Evolutionary conservation across 352 stramenopile species (phyloP).

Genomic region (Globisporangium perplexum): DNA sequence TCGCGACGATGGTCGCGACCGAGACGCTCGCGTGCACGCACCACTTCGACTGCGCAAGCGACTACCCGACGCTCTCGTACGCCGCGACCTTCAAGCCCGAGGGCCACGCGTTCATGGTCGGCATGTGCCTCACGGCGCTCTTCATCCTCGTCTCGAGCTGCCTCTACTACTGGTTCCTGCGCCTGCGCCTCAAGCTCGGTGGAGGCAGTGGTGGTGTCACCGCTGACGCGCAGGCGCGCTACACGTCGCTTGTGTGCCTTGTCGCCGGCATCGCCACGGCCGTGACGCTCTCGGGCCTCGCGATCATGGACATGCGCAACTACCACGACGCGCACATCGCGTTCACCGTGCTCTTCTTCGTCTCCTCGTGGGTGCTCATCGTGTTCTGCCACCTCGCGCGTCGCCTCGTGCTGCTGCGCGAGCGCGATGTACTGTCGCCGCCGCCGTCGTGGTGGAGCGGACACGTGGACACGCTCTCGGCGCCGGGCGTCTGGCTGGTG

Average conservation of each 20-base stretch:
- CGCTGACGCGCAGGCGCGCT: neutral
- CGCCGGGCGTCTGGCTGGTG: constrained; percentile 20
- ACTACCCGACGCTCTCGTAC: constrained; percentile 84
- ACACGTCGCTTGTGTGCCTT: constrained; percentile 19
- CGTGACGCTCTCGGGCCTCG: constrained; percentile 55
- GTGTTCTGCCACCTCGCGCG: constrained; percentile 46
- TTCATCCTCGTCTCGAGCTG: constrained; percentile 52
- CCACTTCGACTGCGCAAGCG: constrained; percentile 67
- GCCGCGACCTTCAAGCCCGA: constrained; percentile 74
- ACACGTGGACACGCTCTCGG: neutral
- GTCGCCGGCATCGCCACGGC: constrained; percentile 24
- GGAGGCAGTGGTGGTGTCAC: constrained; percentile 4
- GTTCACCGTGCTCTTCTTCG: constrained; percentile 76
- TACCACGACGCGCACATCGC: constrained; percentile 66
- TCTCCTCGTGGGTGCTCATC: constrained; percentile 63
- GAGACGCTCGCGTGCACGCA: constrained; percentile 59
- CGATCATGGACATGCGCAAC: constrained; percentile 70
- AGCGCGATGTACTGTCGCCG: constrained; percentile 1
- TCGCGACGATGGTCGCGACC: constrained; percentile 69
- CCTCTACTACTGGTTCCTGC: constrained; percentile 73
- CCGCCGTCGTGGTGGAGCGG: neutral
- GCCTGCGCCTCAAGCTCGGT: constrained; percentile 26
- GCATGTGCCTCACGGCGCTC: constrained; percentile 75
- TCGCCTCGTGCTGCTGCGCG: constrained; percentile 26
- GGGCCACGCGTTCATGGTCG: constrained; percentile 56